A percentile compares a stretch with the other conserved stretches of the same genome.
Evolutionary conservation across 179 eudicot species (phyloP).

Genomic region (Gypsophila paniculata): DNA sequence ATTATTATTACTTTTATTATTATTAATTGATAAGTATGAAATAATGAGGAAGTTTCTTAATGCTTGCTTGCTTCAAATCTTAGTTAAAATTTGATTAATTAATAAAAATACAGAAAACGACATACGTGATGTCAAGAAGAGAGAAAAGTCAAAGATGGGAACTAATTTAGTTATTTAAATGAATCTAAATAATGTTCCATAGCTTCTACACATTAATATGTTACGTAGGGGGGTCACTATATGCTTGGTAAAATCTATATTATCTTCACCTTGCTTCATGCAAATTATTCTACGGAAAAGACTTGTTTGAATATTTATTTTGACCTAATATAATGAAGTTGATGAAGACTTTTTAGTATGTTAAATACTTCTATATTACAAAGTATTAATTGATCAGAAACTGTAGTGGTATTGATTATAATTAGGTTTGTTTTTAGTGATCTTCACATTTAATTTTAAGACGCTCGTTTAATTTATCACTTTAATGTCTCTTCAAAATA

Average conservation of each 20-base stretch:
- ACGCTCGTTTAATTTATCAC: too few species aligned
- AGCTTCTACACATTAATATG: conserved; percentile 4
- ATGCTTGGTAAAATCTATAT: conserved; percentile 13
- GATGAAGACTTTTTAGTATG: conserved; percentile 7
- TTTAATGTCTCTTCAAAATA: too few species aligned
- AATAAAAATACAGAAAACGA: neutral
- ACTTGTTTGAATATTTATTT: conserved; percentile 1
- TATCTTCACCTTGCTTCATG: conserved; percentile 23
- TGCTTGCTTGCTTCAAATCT: conserved; percentile 16
- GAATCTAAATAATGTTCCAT: neutral
- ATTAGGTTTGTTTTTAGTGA: too few species aligned
- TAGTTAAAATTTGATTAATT: neutral
- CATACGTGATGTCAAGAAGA: neutral
- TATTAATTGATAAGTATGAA: conserved; percentile 4
- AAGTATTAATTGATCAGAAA: neutral
- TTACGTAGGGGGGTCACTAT: conserved; percentile 6
- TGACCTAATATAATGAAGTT: conserved; percentile 12
- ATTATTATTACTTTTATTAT: too few species aligned
- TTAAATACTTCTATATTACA: neutral
- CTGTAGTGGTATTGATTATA: too few species aligned
- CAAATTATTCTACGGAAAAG: conserved; percentile 11
- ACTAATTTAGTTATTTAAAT: neutral
- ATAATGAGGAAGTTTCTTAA: conserved; percentile 17
- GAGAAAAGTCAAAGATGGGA: neutral
- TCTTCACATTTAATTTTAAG: too few species aligned